Base-by-base conservation (phyloP, 2,329 filamentous ascomycete species). In the Cladophialophora exuberans region DNA sequence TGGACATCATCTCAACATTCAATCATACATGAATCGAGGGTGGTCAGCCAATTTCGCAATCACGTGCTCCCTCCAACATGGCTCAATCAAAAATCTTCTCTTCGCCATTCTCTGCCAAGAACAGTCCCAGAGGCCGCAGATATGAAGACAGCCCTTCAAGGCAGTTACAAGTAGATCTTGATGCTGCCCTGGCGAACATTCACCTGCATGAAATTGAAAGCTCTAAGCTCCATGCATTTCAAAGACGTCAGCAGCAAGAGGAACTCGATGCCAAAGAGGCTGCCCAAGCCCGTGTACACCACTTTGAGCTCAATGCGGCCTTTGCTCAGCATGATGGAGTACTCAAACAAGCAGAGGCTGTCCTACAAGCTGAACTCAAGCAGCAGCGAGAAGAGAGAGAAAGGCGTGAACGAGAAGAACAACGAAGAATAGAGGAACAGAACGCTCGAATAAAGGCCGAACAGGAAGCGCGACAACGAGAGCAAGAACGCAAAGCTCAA, bases 291-390 rank as follows among this genome's bases (percentile, higher is more conserved):
- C 75, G 81, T 45, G 78, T 76, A 52, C 86, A 90, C 66, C 79
- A 80, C 54, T 81, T 84, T 62, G 86, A 87, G 11, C 79, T 93
- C 13, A 82, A 81, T 41, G 80, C 81, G 42, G 86, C 86, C 3
- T 83, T 83, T 44, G 77, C 78, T 11, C 82, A 87, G 65, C 88
- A 91, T 68, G 82, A 88, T 31, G 79, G 82, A 23, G 80, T 93
- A 9, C 79, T 78, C 41, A 72, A 76, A 48, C 76, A 78, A 45
- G 83, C 83, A 3, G 77, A 83, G 64, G 73, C 77, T 17, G 79
- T 77, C 15, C 64, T 82, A n/a, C 71, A 79, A 35, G 72, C 75
- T n/a, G 70, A 54, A 67, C 72, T 65, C 62, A 67, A 61, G 65
- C 69, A 52, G 67, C 73, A 57, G 67, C 73, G 64, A 66, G 54